Evolutionary conservation across 2,329 filamentous ascomycete genomes (phyloP).

Genomic region (Tolypocladium tundrense): DNA sequence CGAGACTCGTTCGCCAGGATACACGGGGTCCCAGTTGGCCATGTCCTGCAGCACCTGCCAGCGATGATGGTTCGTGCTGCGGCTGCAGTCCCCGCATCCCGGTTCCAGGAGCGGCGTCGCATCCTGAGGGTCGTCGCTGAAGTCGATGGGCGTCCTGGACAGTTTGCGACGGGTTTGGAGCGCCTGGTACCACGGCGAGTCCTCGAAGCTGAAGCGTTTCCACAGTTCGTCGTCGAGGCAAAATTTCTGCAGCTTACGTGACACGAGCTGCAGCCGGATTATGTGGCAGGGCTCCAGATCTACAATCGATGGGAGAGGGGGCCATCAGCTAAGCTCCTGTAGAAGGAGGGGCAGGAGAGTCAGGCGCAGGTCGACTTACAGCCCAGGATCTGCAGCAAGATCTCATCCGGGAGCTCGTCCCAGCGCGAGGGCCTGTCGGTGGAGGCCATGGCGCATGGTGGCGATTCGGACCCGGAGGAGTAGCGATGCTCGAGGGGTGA

Average conservation of each 20-base stretch:
- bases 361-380: slow-evolving; percentile 32
- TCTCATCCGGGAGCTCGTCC: slow-evolving; percentile 52
- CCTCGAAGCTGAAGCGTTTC: slow-evolving; percentile 63
- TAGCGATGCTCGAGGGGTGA: neutral
- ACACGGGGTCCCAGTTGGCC: slow-evolving; percentile 76
- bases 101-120: neutral
- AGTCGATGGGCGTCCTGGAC: slow-evolving; percentile 13
- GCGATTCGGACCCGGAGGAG: neutral
- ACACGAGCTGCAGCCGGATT: slow-evolving; percentile 59
- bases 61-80: slow-evolving; percentile 1
- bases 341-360: neutral
- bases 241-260: slow-evolving; percentile 52
- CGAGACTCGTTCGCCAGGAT: slow-evolving; percentile 58
- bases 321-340: neutral
- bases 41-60: slow-evolving; percentile 38
- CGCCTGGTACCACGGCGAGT: slow-evolving; percentile 55
- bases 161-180: slow-evolving; percentile 34
- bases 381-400: slow-evolving; percentile 51
- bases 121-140: slow-evolving; percentile 9
- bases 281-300: slow-evolving; percentile 32
- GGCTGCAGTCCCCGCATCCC: neutral
- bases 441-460: slow-evolving; percentile 17
- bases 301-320: slow-evolving; percentile 6
- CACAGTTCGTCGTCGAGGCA: slow-evolving; percentile 68
- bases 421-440: slow-evolving; percentile 12